Evolutionary conservation across 148 eudicot species (phyloP), one percentile per base, ranked within the genome.

Genomic region (Chenopodium formosanum): DNA sequence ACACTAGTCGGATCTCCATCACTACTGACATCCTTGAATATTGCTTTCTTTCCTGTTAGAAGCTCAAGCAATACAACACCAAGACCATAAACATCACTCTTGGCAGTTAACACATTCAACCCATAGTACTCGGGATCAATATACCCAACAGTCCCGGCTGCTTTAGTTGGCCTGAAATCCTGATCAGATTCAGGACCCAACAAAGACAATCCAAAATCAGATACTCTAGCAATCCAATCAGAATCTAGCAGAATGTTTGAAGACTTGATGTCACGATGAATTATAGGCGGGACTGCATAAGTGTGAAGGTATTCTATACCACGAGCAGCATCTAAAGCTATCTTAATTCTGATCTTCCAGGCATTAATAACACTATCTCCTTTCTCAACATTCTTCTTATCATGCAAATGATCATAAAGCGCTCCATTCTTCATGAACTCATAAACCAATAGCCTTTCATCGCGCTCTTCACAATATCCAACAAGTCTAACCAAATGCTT

Each of bases 351-450:
- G 86, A 89, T 87, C 78, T 92, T 94, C 99, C 99, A 96, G 0
- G 91, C 89, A 83, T 94, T 94, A 40, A 96, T 73, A 2, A 91
- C 11, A 73, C 93, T 92, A 52, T 88, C 81, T 27, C 81, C 76
- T 79, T 88, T 94, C 10, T 87, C 93, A 11, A 88, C 88, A 75
- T 92, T 91, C 82, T 89, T 90, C 83, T 89, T 91, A 77, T 79
- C 86, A 75, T 96, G 99, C 65, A 96, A 83, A 79, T 96, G 99
- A 88, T 94, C 95, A 70, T 91, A 83, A 2, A 96, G 84, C 14
- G 99, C 94, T 34, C 99, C 98, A 70, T 96, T 92, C 83, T 92
- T 91, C 99, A 96, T 96, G 86, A 75, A 91, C 69, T 96, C 99
- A 10, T 96, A 96, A 3, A 96, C 99, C 82, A 96, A 86, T 0